Percentiles rank a stretch among this genome's conserved stretches.
Evolutionary conservation across 306 rosid genomes (phyloP).

Genomic region (Gleditsia sinensis): DNA sequence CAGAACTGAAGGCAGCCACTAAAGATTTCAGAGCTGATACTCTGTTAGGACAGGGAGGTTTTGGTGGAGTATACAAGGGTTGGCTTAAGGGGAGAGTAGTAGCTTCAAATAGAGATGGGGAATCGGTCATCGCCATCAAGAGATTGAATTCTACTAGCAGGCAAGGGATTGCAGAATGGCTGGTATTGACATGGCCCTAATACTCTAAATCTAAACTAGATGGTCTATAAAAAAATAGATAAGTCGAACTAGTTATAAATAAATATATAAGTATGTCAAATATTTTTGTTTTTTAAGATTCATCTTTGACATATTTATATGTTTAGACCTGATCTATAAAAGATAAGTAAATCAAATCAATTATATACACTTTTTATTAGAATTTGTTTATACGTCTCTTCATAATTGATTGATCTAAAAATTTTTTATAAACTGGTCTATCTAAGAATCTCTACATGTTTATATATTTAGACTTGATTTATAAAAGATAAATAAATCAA

Average conservation of each 20-base stretch:
- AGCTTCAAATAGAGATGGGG: slow-evolving; percentile 37
- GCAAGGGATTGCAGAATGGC: slow-evolving; percentile 88
- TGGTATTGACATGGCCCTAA: slow-evolving; percentile 47
- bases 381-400: too few relatives aligned
- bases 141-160: slow-evolving; percentile 61
- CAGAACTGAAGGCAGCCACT: slow-evolving; percentile 70
- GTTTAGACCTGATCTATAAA: too few relatives aligned
- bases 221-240: too few relatives aligned
- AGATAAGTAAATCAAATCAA: too few relatives aligned
- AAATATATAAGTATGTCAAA: neutral
- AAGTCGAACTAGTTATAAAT: neutral
- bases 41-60: slow-evolving; percentile 81
- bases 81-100: slow-evolving; percentile 56
- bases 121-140: slow-evolving; percentile 67
- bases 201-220: neutral
- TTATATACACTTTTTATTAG: neutral
- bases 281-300: too few relatives aligned
- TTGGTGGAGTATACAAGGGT: slow-evolving; percentile 82
- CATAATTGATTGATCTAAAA: too few relatives aligned
- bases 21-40: slow-evolving; percentile 61
- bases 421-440: too few relatives aligned
- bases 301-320: too few relatives aligned
- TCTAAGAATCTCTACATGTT: too few relatives aligned
- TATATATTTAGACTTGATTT: too few relatives aligned
- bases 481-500: too few relatives aligned